These are phyloP conservation scores for Colletotrichum orbiculare DNA, from an alignment of 2,329 filamentous ascomycete genomes.

Conservation along the genomic window DNA sequence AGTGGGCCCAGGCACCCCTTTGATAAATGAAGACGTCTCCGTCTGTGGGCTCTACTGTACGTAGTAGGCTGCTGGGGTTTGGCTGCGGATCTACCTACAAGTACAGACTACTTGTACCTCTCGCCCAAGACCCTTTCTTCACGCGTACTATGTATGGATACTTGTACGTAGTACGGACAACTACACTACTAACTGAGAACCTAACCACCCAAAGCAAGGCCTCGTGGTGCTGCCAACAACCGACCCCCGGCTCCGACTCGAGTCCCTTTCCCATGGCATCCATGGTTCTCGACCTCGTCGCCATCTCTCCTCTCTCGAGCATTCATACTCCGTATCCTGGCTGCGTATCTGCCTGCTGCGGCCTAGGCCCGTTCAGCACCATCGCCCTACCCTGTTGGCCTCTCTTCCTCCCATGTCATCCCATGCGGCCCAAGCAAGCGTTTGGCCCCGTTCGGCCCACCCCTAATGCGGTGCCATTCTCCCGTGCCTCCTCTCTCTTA, in stretches of 20 bases:
- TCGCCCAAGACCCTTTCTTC: no score
- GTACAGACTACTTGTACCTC: no score
- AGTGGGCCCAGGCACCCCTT: constrained; percentile 28
- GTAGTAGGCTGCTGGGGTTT: no score
- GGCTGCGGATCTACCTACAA: no score
- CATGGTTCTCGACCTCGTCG: constrained; percentile 1
- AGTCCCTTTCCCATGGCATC: neutral
- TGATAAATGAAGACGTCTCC: constrained; percentile 31
- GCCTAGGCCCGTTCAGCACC: neutral
- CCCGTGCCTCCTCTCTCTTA: constrained; percentile 8
- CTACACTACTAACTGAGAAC: neutral
- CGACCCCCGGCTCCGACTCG: no score
- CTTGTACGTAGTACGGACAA: no score
- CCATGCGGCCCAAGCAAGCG: constrained; percentile 31
- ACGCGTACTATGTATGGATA: no score
- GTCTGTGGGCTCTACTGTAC: constrained; percentile 22
- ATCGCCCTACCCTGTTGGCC: neutral
- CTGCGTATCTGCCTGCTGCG: neutral
- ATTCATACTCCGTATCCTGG: neutral
- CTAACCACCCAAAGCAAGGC: no score
- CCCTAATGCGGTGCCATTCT: constrained; percentile 26
- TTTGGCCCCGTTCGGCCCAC: constrained; percentile 29
- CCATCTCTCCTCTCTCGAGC: constrained; percentile 8
- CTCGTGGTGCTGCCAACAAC: no score
- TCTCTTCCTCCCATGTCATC: constrained; percentile 12